Evolutionary conservation across 208 protist species (phyloP).

Genomic region (Naegleria gruberi): DNA sequence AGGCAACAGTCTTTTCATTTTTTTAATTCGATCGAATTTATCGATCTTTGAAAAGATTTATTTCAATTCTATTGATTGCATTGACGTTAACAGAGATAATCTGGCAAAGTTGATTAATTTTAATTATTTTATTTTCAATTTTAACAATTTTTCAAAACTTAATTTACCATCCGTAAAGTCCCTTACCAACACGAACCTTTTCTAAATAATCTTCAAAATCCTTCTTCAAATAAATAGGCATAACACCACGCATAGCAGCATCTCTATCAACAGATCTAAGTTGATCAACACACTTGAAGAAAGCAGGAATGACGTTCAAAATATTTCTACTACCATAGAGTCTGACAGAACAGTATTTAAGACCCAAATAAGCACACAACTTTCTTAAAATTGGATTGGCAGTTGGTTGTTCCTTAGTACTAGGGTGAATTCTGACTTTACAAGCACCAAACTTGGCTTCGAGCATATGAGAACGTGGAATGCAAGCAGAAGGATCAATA

Average conservation of each 20-base stretch:
- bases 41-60: too few relatives aligned
- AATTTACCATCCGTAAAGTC: background rate
- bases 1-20: too few relatives aligned
- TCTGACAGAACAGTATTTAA: background rate
- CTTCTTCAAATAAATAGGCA: background rate
- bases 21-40: too few relatives aligned
- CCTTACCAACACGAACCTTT: background rate
- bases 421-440: background rate
- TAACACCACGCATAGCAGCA: background rate
- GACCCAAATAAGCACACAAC: background rate
- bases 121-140: too few relatives aligned
- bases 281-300: background rate
- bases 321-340: background rate
- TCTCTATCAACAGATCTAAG: background rate
- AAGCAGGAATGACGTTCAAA: background rate
- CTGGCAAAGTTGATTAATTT: too few relatives aligned
- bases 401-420: background rate
- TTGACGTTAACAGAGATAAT: too few relatives aligned
- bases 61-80: too few relatives aligned
- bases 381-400: background rate
- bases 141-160: background rate
- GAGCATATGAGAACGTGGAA: background rate
- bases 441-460: background rate
- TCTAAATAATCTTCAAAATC: background rate
- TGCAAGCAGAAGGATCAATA: background rate